These are phyloP conservation scores for Fusarium nanum DNA, from an alignment of 2,329 filamentous ascomycete species.

Conservation along the genomic window DNA sequence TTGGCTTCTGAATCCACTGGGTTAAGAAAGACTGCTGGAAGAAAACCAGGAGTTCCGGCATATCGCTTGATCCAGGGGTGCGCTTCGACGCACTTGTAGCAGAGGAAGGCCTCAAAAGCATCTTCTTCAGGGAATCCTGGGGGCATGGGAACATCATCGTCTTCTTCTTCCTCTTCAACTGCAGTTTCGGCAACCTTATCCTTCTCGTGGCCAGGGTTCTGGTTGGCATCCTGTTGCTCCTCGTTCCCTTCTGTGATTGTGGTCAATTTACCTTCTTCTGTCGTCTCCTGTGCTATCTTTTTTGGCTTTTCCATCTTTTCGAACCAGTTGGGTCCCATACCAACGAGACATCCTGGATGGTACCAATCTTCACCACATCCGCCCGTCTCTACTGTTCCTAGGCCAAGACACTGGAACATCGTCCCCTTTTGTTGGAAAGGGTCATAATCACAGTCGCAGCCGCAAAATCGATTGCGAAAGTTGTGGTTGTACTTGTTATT, in stretches of 20 bases:
- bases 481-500: constrained; percentile 96
- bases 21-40: constrained; percentile 73
- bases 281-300: constrained; percentile 31
- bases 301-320: constrained; percentile 62
- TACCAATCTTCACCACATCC: constrained; percentile 99
- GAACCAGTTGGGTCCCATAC: constrained; percentile 79
- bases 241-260: constrained; percentile 65
- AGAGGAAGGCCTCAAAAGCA: constrained; percentile 89
- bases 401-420: constrained; percentile 96
- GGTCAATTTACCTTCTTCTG: constrained; percentile 51
- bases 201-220: constrained; percentile 36
- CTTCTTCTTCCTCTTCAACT: constrained; percentile 56
- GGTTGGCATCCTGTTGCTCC: constrained; percentile 38
- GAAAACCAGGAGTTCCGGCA: constrained; percentile 81
- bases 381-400: constrained; percentile 82
- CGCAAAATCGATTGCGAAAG: constrained; percentile 92
- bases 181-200: constrained; percentile 36
- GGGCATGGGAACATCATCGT: constrained; percentile 76
- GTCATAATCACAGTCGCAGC: constrained; percentile 88
- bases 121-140: constrained; percentile 90
- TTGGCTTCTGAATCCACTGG: constrained; percentile 19
- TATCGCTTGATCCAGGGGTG: constrained; percentile 94
- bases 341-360: constrained; percentile 91
- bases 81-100: constrained; percentile 91
- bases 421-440: constrained; percentile 90